Evolutionary conservation across 108 stramenopile genomes (phyloP), one percentile per base, ranked within the genome.

Genomic region (Pseudonitzschia multistriata): DNA sequence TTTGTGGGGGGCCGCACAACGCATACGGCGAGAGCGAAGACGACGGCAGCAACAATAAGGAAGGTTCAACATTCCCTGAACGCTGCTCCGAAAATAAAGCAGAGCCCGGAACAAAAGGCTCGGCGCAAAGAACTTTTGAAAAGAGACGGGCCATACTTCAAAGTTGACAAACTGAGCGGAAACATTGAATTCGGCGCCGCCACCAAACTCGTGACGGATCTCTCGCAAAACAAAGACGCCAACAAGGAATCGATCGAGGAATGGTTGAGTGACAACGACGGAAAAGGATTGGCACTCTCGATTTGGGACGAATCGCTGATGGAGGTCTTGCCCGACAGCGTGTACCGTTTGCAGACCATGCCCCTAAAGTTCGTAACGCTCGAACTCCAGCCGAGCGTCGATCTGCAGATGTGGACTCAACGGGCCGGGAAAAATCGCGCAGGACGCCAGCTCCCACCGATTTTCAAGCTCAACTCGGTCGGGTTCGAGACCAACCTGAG

Each of bases 351-450:
- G 40, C 84, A 86, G 67, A 60, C 85, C 30, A 92, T 92, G 91
- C 85, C 76, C 31, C 66, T 92, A 30, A 85, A 88, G 82, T 92
- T 92, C 68, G 85, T 92, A 15, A 90, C 91, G 3, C 78, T 92
- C 21, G 78, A 86, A 59, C 74, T 89, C 24, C 67, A 83, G 14
- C 91, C 91, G 7, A 78, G 74, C 30, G 91, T 92, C 6, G 88
- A 89, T 75, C 68, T 89, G 7, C 53, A 84, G 36, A 90, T 92
- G 88, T 88, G 81, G 80, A 87, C 87, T 3, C 40, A 74, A 15
- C 57, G 42, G 19, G 55, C 53, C 11, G 60, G 61, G 6, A 29
- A 36, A 15, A 63, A 63, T 29, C 49, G 45, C 27, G 57, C 66
- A 21, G 63, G 39, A 19, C 56, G 35, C 28, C 55, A 62, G 25